phyloP scores from a whole-genome alignment of 192 early-diverging fungal genomes.

The Linderina pennispora region DNA sequence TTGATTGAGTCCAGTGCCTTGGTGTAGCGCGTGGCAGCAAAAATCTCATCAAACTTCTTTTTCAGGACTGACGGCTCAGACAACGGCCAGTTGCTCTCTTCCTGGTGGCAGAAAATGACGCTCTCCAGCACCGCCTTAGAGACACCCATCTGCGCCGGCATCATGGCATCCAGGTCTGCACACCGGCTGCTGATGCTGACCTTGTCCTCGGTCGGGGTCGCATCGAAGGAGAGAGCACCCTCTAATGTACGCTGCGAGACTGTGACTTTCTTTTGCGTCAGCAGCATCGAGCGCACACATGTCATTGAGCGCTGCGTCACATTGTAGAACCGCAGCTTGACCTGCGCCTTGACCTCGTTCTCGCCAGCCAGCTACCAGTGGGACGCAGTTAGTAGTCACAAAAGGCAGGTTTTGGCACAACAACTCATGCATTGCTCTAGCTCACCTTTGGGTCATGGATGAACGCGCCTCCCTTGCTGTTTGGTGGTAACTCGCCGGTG shows the following conservation, averaged over 20 bases:
- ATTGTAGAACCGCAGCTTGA: constrained; percentile 80
- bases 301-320: constrained; percentile 67
- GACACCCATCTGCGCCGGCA: constrained; percentile 85
- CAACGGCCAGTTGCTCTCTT: constrained; percentile 96
- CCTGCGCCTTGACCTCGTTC: constrained; percentile 84
- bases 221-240: constrained; percentile 53
- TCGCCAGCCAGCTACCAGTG: constrained; percentile 53
- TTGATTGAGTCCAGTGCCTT: constrained; percentile 87
- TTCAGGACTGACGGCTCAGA: constrained; percentile 81
- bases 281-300: constrained; percentile 67
- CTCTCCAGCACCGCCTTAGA: constrained; percentile 90
- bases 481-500: constrained; percentile 87
- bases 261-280: constrained; percentile 59
- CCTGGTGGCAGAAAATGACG: constrained; percentile 99
- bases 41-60: constrained; percentile 99
- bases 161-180: constrained; percentile 78
- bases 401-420: no score
- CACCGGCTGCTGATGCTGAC: constrained; percentile 73
- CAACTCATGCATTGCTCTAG: no score
- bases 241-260: constrained; percentile 76
- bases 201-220: constrained; percentile 54
- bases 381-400: constrained; percentile 25
- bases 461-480: constrained; percentile 82
- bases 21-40: constrained; percentile 86
- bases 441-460: constrained; percentile 88